These are phyloP conservation scores for Luzula sylvatica DNA, from an alignment of 176 grass and related monocot genomes.

Conservation along the genomic window DNA sequence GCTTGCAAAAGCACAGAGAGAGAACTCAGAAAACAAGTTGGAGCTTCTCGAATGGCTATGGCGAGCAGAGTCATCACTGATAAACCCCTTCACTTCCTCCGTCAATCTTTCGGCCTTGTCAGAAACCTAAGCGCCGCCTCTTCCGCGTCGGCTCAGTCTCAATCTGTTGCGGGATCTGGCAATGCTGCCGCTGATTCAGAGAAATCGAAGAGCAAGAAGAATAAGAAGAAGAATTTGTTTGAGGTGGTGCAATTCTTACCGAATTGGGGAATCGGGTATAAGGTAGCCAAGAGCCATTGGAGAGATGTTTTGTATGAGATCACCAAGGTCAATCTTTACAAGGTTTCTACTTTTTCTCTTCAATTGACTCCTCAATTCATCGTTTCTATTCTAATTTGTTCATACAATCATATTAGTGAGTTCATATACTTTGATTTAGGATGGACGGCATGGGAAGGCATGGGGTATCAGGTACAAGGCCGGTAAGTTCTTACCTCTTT, in stretches of 20 bases:
- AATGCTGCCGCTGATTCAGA: constrained; percentile 1
- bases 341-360: constrained; percentile 20
- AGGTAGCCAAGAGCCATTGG: constrained; percentile 89
- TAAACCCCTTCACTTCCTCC: not conserved
- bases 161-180: not conserved
- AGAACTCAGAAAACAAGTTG: no score
- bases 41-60: no score
- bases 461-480: constrained; percentile 88
- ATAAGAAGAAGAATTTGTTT: constrained; percentile 87
- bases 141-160: not conserved
- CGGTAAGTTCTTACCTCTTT: constrained; percentile 29
- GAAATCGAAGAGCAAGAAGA: constrained; percentile 39
- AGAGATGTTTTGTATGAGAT: constrained; percentile 80
- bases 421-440: constrained; percentile 34
- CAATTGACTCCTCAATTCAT: not conserved
- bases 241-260: constrained; percentile 89
- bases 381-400: no score
- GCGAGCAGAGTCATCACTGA: constrained; percentile 3
- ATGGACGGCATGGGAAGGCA: constrained; percentile 77
- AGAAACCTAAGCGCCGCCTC: constrained; percentile 4
- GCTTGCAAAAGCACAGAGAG: no score
- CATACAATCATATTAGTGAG: no score
- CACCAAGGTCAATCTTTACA: constrained; percentile 97
- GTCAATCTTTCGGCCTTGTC: constrained; percentile 1
- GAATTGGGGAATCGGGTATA: constrained; percentile 70